Evolutionary conservation across 179 eudicot genomes (phyloP), one percentile per base, ranked within the genome.

Genomic region (Camellia oleifera): DNA sequence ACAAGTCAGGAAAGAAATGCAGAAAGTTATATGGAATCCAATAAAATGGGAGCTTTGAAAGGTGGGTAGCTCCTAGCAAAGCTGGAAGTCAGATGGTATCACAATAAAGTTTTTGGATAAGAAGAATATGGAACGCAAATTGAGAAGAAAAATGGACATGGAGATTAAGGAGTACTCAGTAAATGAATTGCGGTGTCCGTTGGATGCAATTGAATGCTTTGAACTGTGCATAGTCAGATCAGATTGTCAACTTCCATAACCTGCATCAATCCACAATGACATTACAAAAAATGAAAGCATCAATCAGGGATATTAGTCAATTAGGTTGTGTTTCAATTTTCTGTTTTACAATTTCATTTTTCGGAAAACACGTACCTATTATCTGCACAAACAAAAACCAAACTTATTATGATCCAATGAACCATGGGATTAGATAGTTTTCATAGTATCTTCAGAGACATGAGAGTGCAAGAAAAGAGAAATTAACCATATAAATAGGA

Each of bases 51-150:
- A 13, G 1, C 52, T 75, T 75, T 58, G 67, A 75, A 75, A 57
- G 77, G 50, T 75, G 77, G 77, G 12, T 58, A 46, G 32, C 77
- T 75, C 48, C 69, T 44, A 3, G 42, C 14, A 18, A 74, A 4
- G 40, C 77, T 17, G 53, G 3, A 32, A 40, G 32, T 66, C 70
- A 26, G 45, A 40, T 26, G 69, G 26, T 65, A 64, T 7, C 32
- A 64, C 4, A 72, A 57, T 42, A 40, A 12, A 9, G 10, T 13
- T 7, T 5, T 26, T 57, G 61, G 18, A 4, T n/a, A 4, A 20
- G 74, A 70, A 18, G 23, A 69, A 7, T 69, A 44, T 15, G 20
- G 53, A 69, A 6, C 50, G 7, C 72, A 70, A 70, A 48, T 48
- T 12, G 13, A 69, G 5, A 46, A 70, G 23, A 7, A 54, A 69